These are phyloP conservation scores for Fraxinus ornus DNA, from an alignment of 305 asterid genomes.

Conservation along the genomic window DNA sequence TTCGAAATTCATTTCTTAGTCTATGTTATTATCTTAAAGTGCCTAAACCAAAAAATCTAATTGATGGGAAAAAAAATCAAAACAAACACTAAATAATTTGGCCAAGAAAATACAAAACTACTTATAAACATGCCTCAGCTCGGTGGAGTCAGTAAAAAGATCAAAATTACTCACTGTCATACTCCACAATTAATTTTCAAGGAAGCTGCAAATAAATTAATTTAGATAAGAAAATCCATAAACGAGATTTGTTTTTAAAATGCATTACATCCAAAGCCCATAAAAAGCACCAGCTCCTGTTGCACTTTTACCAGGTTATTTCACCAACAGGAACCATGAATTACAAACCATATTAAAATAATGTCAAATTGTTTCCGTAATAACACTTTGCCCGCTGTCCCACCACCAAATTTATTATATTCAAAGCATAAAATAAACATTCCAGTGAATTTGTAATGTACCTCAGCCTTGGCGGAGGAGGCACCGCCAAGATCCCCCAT, in stretches of 20 bases:
- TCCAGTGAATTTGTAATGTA: slow-evolving; percentile 21
- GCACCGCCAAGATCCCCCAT: slow-evolving; percentile 99
- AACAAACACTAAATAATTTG: background rate
- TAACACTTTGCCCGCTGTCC: background rate
- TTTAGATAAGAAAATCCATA: background rate
- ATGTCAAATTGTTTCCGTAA: background rate
- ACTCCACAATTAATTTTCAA: background rate
- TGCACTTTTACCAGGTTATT: background rate
- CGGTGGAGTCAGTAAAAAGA: background rate
- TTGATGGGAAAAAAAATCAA: background rate
- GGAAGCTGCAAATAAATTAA: background rate
- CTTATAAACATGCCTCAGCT: background rate
- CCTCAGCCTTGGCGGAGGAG: slow-evolving; percentile 91
- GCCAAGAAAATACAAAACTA: background rate
- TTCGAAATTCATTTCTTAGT: background rate
- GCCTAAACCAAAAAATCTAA: background rate
- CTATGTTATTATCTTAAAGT: background rate
- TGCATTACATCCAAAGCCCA: background rate
- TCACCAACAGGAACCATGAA: background rate
- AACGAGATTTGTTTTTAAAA: background rate
- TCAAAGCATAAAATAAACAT: background rate
- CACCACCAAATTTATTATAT: background rate
- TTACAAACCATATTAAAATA: background rate
- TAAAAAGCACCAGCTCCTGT: background rate
- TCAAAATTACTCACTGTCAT: background rate